phyloP scores from a whole-genome alignment of 2,329 filamentous ascomycete genomes.

The Colletotrichum sp. region DNA sequence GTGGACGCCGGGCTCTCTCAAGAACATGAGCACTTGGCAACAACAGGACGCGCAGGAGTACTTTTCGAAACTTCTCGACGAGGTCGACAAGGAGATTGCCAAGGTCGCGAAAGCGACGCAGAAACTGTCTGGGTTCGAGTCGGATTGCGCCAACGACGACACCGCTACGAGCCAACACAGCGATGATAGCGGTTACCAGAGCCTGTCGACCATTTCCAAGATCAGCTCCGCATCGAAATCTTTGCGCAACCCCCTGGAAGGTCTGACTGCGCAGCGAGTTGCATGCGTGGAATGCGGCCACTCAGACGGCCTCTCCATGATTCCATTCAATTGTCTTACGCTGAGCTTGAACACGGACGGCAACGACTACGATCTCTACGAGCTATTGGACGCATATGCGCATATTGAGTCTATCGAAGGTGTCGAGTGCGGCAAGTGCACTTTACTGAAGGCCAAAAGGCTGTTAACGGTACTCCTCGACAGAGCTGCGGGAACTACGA shows the following conservation, averaged over 20 bases:
- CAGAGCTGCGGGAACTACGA: conserved; percentile 36
- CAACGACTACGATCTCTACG: conserved; percentile 71
- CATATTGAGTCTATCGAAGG: conserved; percentile 84
- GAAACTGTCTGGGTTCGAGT: conserved; percentile 43
- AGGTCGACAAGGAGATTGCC: conserved; percentile 78
- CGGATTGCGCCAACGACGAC: conserved; percentile 44
- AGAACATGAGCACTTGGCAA: conserved; percentile 93
- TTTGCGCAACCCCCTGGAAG: conserved; percentile 81
- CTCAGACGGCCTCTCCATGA: conserved; percentile 87
- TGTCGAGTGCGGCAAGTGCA: conserved; percentile 92
- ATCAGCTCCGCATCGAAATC: conserved; percentile 29
- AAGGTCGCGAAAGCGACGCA: conserved; percentile 45
- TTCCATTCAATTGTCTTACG: conserved; percentile 92
- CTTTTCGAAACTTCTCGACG: conserved; percentile 86
- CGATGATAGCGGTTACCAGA: conserved; percentile 63
- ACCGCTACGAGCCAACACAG: conserved; percentile 52
- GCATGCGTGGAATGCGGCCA: conserved; percentile 86
- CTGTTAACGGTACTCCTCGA: conserved; percentile 54
- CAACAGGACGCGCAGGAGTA: conserved; percentile 99
- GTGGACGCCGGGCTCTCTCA: conserved; percentile 82
- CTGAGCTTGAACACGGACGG: conserved; percentile 74
- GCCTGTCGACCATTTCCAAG: conserved; percentile 42
- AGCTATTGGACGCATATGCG: conserved; percentile 85
- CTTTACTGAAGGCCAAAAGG: conserved; percentile 65
- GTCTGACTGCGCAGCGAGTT: conserved; percentile 85